Evolutionary conservation across 148 eudicot genomes (phyloP).

Genomic region (Chenopodium suecicum): DNA sequence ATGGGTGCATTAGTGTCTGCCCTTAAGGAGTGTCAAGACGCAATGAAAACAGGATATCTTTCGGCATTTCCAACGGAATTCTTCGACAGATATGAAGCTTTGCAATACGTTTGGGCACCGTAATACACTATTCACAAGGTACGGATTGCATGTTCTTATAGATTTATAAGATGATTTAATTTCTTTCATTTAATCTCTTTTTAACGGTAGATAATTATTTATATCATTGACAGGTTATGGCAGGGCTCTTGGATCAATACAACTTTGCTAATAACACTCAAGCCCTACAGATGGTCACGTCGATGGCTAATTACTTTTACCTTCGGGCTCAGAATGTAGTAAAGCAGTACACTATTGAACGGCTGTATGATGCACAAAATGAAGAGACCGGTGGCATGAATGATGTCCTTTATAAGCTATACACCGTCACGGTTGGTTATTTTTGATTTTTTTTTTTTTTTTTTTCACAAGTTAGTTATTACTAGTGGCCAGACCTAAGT

Average conservation of each 20-base stretch:
- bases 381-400: constrained; percentile 98
- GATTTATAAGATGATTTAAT: background rate
- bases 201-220: too few species aligned
- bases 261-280: constrained; percentile 53
- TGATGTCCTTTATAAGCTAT: constrained; percentile 73
- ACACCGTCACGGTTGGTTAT: constrained; percentile 63
- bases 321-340: constrained; percentile 80
- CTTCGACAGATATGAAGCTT: constrained; percentile 81
- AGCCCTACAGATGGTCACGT: constrained; percentile 64
- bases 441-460: background rate
- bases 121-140: constrained; percentile 99
- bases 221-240: constrained; percentile 56
- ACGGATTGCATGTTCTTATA: background rate
- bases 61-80: constrained; percentile 87
- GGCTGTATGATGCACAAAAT: constrained; percentile 71
- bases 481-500: too few species aligned
- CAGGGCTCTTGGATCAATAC: constrained; percentile 90
- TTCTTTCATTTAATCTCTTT: background rate
- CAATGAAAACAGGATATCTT: constrained; percentile 80
- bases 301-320: constrained; percentile 86
- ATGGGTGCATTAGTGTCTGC: constrained; percentile 68
- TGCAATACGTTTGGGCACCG: constrained; percentile 92
- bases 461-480: background rate
- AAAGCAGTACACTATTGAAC: constrained; percentile 51
- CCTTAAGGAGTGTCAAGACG: constrained; percentile 69